Base-by-base conservation (phyloP, 495 filamentous ascomycete species). In the Pyrenula massariospora region DNA sequence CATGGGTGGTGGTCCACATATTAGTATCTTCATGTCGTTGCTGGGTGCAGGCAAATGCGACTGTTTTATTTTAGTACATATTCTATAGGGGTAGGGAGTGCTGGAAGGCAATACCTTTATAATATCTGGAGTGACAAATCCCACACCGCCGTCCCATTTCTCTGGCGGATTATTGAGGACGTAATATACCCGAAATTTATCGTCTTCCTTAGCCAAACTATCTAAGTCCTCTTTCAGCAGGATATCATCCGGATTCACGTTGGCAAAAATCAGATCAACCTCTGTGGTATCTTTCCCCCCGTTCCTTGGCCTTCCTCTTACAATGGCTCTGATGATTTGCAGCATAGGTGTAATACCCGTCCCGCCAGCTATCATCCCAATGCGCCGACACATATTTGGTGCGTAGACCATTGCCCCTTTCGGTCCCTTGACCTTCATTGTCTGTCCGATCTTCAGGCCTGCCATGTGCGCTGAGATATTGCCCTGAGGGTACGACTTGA, bases 341-440 rank as follows among this genome's bases (percentile, higher is more conserved):
- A 96, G 77, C 92, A 98, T 98, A 47, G 92, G 92, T 23, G 92
- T 98, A 71, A 98, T 96, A 63, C 93, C 93, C 12, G 93, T 97
- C 54, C 93, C 93, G 68, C 93, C 93, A 57, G 93, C 89, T 65
- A 98, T 88, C 93, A 98, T 98, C 62, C 93, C 93, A 56, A 98
- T 92, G 66, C 85, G 86, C 52, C 89, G 81, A 57, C 91, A 88
- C 84, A 98, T 87, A 77, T 95, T 95, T 56, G 92, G 91, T 10
- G 83, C 85, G 70, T 98, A 98, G 50, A 94, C 88, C 78, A 98
- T 95, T 58, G 92, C 91, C 62, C 93, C 93, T 78, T 96, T 96
- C 63, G 93, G 93, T 12, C 93, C 93, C 61, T 78, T 80, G 56
- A 95, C 87, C 66, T 87, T 87, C 81, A 98, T 89, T 54, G 80